These are phyloP conservation scores for Melastoma candidum DNA, from an alignment of 441 rosid species.

Conservation along the genomic window DNA sequence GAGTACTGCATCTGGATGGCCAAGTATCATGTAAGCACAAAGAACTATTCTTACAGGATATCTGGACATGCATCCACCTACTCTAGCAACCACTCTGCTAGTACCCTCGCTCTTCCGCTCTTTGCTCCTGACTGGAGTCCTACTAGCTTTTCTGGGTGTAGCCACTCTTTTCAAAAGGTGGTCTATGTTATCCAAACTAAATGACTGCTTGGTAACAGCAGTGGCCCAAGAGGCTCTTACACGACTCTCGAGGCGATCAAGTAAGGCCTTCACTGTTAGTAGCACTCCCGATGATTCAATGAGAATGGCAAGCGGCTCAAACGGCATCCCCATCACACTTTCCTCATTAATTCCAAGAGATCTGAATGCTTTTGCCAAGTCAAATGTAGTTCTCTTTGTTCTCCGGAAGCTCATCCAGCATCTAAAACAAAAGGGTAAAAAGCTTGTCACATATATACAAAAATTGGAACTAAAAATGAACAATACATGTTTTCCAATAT, in stretches of 20 bases:
- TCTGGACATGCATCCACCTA: constrained; percentile 38
- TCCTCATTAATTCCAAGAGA: constrained; percentile 49
- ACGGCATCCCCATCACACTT: constrained; percentile 47
- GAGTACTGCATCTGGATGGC: constrained; percentile 95
- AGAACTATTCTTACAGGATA: constrained; percentile 83
- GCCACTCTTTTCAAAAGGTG: constrained; percentile 84
- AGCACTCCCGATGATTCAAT: constrained; percentile 60
- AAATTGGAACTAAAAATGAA: background rate
- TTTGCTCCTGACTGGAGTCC: constrained; percentile 34
- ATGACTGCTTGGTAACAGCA: constrained; percentile 19
- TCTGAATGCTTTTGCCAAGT: constrained; percentile 60
- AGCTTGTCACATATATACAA: constrained; percentile 4
- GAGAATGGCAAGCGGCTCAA: constrained; percentile 75
- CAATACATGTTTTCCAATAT: too few relatives aligned
- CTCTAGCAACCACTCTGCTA: constrained; percentile 20
- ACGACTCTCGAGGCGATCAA: constrained; percentile 75
- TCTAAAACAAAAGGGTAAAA: constrained; percentile 28
- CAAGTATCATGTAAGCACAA: constrained; percentile 86
- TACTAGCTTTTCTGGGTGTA: constrained; percentile 45
- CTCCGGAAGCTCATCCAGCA: constrained; percentile 77
- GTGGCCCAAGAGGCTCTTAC: constrained; percentile 37
- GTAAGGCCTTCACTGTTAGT: constrained; percentile 47
- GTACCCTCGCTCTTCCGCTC: constrained; percentile 33
- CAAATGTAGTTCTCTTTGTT: constrained; percentile 61
- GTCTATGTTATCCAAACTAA: constrained; percentile 57